A percentile compares a stretch with the other conserved stretches of the same genome.
Evolutionary conservation across 768 basidiomycete species (phyloP).

Genomic region (Butyriboletus loyo): DNA sequence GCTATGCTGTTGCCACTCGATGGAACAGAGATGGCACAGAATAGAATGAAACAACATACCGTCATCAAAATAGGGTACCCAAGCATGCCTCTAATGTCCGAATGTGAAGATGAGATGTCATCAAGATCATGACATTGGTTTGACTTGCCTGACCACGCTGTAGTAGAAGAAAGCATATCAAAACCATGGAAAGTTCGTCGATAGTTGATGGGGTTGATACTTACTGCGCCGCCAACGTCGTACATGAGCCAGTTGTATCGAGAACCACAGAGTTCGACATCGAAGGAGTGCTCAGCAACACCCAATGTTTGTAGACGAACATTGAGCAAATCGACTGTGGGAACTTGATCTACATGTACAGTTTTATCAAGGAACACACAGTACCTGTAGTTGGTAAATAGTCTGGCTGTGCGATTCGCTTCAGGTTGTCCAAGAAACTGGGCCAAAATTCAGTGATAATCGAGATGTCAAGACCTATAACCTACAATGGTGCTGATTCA

Average conservation of each 20-base stretch:
- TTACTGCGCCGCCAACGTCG: conserved; percentile 80
- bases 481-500: conserved; percentile 76
- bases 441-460: conserved; percentile 1
- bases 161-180: conserved; percentile 7
- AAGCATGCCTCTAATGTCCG: conserved; percentile 60
- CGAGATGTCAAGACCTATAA: not conserved
- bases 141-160: conserved; percentile 60
- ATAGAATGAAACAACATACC: conserved; percentile 42
- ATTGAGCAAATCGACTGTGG: conserved; percentile 69
- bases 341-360: not conserved
- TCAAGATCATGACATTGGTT: conserved; percentile 9
- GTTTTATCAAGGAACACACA: conserved; percentile 5
- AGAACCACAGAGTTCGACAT: conserved; percentile 58
- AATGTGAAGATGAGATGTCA: conserved; percentile 10
- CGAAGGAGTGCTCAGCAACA: conserved; percentile 72
- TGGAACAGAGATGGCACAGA: conserved; percentile 4
- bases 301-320: conserved; percentile 80
- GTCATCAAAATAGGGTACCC: conserved; percentile 86
- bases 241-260: conserved; percentile 76
- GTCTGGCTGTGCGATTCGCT: conserved; percentile 63
- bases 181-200: not conserved
- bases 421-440: conserved; percentile 68
- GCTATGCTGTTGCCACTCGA: conserved; percentile 17
- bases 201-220: conserved; percentile 27
- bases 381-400: conserved; percentile 71